Evolutionary conservation across 1,284 basidiomycete genomes (phyloP), one percentile per base, ranked within the genome.

Genomic region (Trametes sp.): DNA sequence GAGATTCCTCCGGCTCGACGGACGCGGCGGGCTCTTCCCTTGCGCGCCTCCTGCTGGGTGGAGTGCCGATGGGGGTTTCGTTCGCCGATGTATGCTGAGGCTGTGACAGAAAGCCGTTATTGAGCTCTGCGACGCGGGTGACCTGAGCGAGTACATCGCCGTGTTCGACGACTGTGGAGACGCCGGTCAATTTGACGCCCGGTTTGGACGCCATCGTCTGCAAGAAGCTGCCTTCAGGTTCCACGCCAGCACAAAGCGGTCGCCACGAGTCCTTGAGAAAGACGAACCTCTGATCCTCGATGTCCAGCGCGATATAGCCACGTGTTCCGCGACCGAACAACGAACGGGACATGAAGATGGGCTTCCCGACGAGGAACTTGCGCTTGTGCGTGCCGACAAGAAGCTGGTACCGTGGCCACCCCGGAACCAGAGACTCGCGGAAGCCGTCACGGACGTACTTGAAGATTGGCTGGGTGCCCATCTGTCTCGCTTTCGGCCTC

Each of bases 261-360:
- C 63, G 44, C 63, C 63, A 65, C 28, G 58, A 41, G 35, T 65
- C 63, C 49, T 65, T 65, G 41, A 65, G 28, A n/a, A 41, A 62
- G 5, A 65, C 57, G 36, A 65, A 59, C 5, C 35, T 24, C 14
- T 50, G 35, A 24, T 42, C 54, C 16, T 23, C 8, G 48, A 48
- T 26, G 24, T 65, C 64, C 2, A 59, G 13, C 2, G 58, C 59
- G 36, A 61, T 24, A 45, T 53, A 64, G 19, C 59, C 55, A 1
- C 51, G 58, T 8, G 54, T 57, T 1, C 31, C 54, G 13, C 59
- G 59, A n/a, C 63, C 51, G 21, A 42, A 35, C 55, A 55, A 44
- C 14, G 45, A 49, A 4, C 24, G 4, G 2, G 59, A 51, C 1
- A 26, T 26, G 29, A 49, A 5, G 31, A 33, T 11, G 31, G 31